A percentile compares a stretch with the other conserved stretches of the same genome.
These are phyloP conservation scores for Arabidopsis thaliana DNA, from an alignment of 345 rosid species.

Conservation along the genomic window TAIR10.1 NC_003070.9:3027001-3027500, in stretches of 20 bases:
- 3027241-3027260: constrained; percentile 36
- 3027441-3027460: background rate
- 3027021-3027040: constrained; percentile 67
- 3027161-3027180: constrained; percentile 84
- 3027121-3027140: too few species aligned
- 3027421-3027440: background rate
- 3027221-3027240: constrained; percentile 48
- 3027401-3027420: constrained; percentile 69
- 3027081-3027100: too few species aligned
- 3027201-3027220: constrained; percentile 68
- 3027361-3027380: constrained; percentile 88
- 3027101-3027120: too few species aligned
- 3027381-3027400: constrained; percentile 59
- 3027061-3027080: background rate
- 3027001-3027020: constrained; percentile 81
- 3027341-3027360: constrained; percentile 76
- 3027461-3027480: background rate
- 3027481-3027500: constrained; percentile 48
- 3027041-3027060: constrained; percentile 53
- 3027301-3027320: constrained; percentile 71
- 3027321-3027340: constrained; percentile 92
- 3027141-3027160: constrained; percentile 44
- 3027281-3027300: constrained; percentile 68
- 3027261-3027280: constrained; percentile 70
- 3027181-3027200: constrained; percentile 64